phyloP scores from a whole-genome alignment of 2,329 filamentous ascomycete genomes.

The Fusarium odoratissimum region DNA sequence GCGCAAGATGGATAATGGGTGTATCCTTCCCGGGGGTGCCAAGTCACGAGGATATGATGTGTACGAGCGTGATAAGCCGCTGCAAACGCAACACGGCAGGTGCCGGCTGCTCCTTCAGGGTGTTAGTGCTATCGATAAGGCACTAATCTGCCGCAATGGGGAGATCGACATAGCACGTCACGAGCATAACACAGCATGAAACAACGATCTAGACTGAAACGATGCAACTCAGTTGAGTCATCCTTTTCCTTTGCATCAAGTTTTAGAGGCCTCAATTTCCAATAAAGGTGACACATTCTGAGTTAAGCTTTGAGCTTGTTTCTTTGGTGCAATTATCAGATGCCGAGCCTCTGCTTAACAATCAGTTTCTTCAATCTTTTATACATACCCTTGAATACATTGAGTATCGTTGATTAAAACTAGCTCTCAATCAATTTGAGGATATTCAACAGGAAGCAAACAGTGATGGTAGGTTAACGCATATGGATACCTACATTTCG shows the following conservation, averaged over 20 bases:
- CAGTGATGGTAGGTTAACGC: not conserved
- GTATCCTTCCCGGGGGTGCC: constrained; percentile 24
- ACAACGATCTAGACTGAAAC: constrained; percentile 17
- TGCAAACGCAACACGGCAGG: constrained; percentile 29
- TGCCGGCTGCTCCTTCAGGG: constrained; percentile 31
- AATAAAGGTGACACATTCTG: not conserved
- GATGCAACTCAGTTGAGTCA: constrained; percentile 3
- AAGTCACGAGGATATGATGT: constrained; percentile 48
- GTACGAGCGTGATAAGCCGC: constrained; percentile 45
- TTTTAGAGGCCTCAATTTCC: not conserved
- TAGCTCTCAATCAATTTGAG: not conserved
- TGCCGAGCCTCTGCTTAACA: not conserved
- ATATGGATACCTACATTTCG: not conserved
- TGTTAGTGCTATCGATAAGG: constrained; percentile 28
- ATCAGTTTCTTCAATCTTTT: not conserved
- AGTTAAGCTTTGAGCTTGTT: constrained; percentile 1
- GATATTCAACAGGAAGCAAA: not conserved
- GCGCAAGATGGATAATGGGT: constrained; percentile 14
- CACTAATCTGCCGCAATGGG: constrained; percentile 4
- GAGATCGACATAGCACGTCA: constrained; percentile 27
- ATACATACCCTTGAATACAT: not conserved
- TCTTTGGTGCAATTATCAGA: not conserved
- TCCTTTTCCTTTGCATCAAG: not conserved
- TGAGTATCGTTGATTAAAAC: not conserved
- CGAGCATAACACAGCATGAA: constrained; percentile 18